Base-by-base conservation (phyloP, 768 basidiomycete genomes). In the Xerocomus spinulosus region DNA sequence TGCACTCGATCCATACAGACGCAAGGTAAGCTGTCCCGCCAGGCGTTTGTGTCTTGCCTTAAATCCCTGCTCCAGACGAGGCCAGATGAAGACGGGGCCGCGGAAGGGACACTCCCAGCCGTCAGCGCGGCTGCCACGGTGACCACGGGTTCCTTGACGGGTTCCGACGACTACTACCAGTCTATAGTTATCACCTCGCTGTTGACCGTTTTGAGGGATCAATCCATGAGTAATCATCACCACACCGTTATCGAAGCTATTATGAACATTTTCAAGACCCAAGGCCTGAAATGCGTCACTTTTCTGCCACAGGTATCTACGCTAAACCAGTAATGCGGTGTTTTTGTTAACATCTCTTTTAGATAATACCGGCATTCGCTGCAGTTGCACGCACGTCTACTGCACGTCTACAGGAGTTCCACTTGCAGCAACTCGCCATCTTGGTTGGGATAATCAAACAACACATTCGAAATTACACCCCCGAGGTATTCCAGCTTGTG, bases 231-330 rank as follows among this genome's bases (percentile, higher is more conserved):
- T 59, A 83, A 75, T 47, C 85, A 91, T 57, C 93, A 97, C 58
- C 87, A 96, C 59, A 87, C 84, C 20, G 95, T 94, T 39, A 93
- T 98, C 48, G 93, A 98, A 64, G 93, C 93, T 2, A 87, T 99
- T 57, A 97, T 98, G 92, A 87, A 92, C 38, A 98, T 99, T 51
- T 99, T 98, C 78, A 93, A 94, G 68, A 96, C 93, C 0, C 94
- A 98, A 62, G 93, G 95, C 13, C 71, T 98, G 62, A 93, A 94
- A 75, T 96, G 92, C 65, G 93, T 95, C 17, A 81, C 89, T 2
- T 98, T 97, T 70, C 70, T 99, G 21, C 90, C 95, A 36, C 93
- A 96, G 75, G 92, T 92, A 62, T 52, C 41, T 48, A 21, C 17
- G 29, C 35, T 32, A 44, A 45, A 44, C 18, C 35, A 30, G 21